phyloP scores from a whole-genome alignment of 805 yeast genomes.

The Yarrowia hollandica region DNA sequence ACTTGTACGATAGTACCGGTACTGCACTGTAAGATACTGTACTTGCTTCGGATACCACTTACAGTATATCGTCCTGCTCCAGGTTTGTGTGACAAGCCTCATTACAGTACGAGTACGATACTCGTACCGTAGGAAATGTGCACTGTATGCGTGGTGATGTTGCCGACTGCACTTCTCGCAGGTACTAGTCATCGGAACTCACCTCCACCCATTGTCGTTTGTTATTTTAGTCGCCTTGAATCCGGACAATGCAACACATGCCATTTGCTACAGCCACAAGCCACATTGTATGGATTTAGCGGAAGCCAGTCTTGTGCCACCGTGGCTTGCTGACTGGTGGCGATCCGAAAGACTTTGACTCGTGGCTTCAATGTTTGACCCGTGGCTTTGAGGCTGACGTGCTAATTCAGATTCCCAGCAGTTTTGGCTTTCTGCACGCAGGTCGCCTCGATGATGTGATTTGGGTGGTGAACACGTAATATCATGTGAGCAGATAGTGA shows the following conservation, averaged over 20 bases:
- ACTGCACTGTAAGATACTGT: too few species aligned
- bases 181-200: not conserved
- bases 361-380: conserved; percentile 21
- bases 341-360: not conserved
- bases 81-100: too few species aligned
- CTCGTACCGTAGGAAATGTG: too few species aligned
- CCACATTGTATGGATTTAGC: conserved; percentile 1
- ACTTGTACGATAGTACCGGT: too few species aligned
- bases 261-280: conserved; percentile 18
- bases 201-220: not conserved
- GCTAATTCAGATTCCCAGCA: not conserved
- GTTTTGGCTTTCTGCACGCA: conserved; percentile 22
- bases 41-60: too few species aligned
- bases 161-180: too few species aligned
- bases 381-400: conserved; percentile 22
- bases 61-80: too few species aligned
- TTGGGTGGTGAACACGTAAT: conserved; percentile 5
- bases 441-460: conserved; percentile 25
- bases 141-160: too few species aligned
- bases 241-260: not conserved
- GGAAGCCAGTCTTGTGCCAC: not conserved
- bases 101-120: too few species aligned
- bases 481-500: not conserved
- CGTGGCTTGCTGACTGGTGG: conserved; percentile 17
- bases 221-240: too few species aligned